Evolutionary conservation across 2,329 filamentous ascomycete genomes (phyloP).

Genomic region (Sclerotiophoma versabilis): DNA sequence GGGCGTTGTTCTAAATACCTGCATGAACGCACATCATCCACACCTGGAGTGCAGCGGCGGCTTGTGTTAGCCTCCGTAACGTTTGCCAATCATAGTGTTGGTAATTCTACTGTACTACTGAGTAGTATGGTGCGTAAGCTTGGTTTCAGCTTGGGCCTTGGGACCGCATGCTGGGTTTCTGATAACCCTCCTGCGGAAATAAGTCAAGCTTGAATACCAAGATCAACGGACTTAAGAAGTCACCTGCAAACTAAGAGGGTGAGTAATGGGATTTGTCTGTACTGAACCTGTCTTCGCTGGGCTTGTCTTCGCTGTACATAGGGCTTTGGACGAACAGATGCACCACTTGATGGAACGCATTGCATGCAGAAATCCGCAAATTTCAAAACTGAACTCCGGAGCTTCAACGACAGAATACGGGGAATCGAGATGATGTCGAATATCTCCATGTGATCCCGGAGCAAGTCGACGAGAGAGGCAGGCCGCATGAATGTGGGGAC

Average conservation of each 20-base stretch:
- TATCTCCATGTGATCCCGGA: slow-evolving; percentile 15
- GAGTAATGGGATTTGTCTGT: not conserved
- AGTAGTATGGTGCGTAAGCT: slow-evolving; percentile 9
- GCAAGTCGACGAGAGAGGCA: slow-evolving; percentile 13
- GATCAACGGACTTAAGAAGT: slow-evolving; percentile 1
- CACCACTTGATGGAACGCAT: not conserved
- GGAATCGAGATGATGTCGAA: slow-evolving; percentile 16
- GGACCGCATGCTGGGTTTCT: slow-evolving; percentile 1
- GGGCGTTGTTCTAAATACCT: not conserved
- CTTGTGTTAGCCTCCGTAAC: slow-evolving; percentile 2
- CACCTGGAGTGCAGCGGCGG: slow-evolving; percentile 10
- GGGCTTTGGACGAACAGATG: not conserved
- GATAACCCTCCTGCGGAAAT: slow-evolving; percentile 6
- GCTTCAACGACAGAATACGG: slow-evolving; percentile 4
- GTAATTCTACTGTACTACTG: not conserved
- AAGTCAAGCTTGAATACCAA: not conserved
- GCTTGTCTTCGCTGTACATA: not conserved
- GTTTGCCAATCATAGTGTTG: slow-evolving; percentile 8
- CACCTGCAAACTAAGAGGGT: not conserved
- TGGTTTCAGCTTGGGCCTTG: slow-evolving; percentile 2
- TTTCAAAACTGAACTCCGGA: not conserved
- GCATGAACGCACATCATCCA: slow-evolving; percentile 13
- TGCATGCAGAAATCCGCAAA: not conserved
- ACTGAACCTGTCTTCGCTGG: too few species aligned
- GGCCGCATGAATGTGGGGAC: slow-evolving; percentile 4